Base-by-base conservation (phyloP, 306 rosid genomes). In the Cicer cuneatum region DNA sequence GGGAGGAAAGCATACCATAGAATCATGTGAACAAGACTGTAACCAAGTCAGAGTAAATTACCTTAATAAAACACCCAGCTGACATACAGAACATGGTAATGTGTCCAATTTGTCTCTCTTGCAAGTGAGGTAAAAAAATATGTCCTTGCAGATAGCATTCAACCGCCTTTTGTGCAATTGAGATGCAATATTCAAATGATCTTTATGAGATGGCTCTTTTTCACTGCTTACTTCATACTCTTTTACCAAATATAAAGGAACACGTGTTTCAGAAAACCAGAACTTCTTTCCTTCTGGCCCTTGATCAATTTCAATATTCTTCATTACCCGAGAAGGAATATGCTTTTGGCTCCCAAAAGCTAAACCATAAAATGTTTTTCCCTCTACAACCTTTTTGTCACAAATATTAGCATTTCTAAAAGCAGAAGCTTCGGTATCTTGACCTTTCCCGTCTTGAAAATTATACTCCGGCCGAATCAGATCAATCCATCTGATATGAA, bases 271-370 rank as follows among this genome's bases (percentile, higher is more conserved):
- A 15, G 81, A 81, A 88, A 90, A 90, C 98, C 98, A 93, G 69
- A 75, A 89, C 76, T 81, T 89, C 56, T 67, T 82, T 80, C 90
- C 93, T 62, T 81, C 92, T 46, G 78, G 84, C 77, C 75, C 79
- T 68, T 83, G 76, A 74, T 86, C 97, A 60, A 80, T 75, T 78
- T 86, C 96, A 67, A 88, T 81, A 81, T 81, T 86, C 84, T 89
- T 93, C 93, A 86, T 85, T 75, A 90, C 87, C 69, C 97, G 97
- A 3, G 92, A 89, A 72, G 98, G 90, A 85, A 93, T 93, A 83
- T 93, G 97, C 74, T 88, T 93, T 86, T 93, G 96, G 82, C 76
- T 77, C 21, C 93, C 92, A 84, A 93, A 93, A 59, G 86, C 92
- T 81, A 90, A 77, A 38, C 88, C 90, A 78, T 93, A 93, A 18